Evolutionary conservation across 345 rosid genomes (phyloP), one percentile per base, ranked within the genome.

Genomic region (Eucalyptus viminalis): DNA sequence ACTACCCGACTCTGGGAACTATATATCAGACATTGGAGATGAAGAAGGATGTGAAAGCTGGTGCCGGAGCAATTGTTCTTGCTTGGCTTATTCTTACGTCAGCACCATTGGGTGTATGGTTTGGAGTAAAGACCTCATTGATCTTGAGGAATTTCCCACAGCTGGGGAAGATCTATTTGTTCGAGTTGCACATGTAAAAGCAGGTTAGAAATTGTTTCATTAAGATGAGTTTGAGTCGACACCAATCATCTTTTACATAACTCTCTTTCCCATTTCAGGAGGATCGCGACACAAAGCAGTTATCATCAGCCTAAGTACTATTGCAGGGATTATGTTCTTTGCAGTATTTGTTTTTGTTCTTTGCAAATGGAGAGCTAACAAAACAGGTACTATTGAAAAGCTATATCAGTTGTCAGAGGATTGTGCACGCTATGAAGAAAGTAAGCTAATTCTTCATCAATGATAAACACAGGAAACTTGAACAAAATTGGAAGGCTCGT

Each of bases 31-130:
- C 37, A 10, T 29, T 8, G 7, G 27, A 6, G 43, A 65, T 85
- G 40, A 80, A 24, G 65, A 47, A 54, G 89, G 11, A 8, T 90
- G 92, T 54, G 1, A 19, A 69, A 87, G 83, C 80, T 86, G 91
- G 90, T 94, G 94, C 87, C 19, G 65, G 87, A 89, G 51, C 88
- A 91, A 93, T 29, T 89, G 90, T 87, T 89, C 90, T 54, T 89
- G 90, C 54, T 12, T 40, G 27, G 90, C 86, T 25, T 89, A 86
- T 76, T 51, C 88, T 14, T 86, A 86, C 4, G 87, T 89, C 17
- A 43, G 16, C 50, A 53, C n/a, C 29, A 89, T 86, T 5, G 90
- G 90, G 6, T 87, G 90, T 45, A 37, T 89, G 86, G 25, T 76
- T 7, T 89, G 90, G 90, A 27, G 17, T 25, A 40, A 80, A 24